Percentiles rank a stretch among this genome's conserved stretches.
Evolutionary conservation across 2,329 filamentous ascomycete genomes (phyloP).

Genomic region (Hypocreales sp.): DNA sequence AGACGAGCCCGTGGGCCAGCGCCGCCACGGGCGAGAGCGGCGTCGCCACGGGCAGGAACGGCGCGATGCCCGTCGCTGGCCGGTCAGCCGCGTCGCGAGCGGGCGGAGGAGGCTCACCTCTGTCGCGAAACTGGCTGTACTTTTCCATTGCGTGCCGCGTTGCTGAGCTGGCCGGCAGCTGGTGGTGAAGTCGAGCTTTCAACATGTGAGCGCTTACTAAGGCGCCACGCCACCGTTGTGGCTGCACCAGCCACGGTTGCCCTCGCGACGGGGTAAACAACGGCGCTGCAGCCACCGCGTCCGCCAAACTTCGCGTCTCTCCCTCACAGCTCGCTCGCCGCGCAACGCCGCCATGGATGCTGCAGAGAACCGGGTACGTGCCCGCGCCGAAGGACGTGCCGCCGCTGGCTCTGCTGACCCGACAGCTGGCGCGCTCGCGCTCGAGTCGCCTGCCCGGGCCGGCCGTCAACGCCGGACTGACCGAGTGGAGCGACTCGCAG

Average conservation of each 20-base stretch:
- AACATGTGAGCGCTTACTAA: no score
- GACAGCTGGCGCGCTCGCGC: constrained; percentile 13
- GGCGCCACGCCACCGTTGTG: no score
- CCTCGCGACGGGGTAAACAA: no score
- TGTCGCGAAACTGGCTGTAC: constrained; percentile 83
- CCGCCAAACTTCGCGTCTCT: no score
- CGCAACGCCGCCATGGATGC: constrained; percentile 14
- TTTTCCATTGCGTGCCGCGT: constrained; percentile 57
- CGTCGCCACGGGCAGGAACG: constrained; percentile 72
- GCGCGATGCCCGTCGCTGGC: constrained; percentile 83
- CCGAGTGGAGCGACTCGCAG: constrained; percentile 45
- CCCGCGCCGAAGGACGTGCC: background rate
- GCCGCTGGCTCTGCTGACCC: background rate
- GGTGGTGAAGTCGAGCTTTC: no score
- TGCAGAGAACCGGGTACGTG: constrained; percentile 15
- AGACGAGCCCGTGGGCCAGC: constrained; percentile 55
- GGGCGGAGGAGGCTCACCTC: no score
- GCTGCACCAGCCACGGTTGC: no score
- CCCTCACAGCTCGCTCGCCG: no score
- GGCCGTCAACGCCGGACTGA: constrained; percentile 19
- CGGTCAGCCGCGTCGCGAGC: no score
- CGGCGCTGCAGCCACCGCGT: no score
- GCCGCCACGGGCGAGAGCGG: constrained; percentile 46
- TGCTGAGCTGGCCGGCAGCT: no score
- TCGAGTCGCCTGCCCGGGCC: constrained; percentile 17